phyloP scores from a whole-genome alignment of 805 yeast species.

The Metschnikowia matae region DNA sequence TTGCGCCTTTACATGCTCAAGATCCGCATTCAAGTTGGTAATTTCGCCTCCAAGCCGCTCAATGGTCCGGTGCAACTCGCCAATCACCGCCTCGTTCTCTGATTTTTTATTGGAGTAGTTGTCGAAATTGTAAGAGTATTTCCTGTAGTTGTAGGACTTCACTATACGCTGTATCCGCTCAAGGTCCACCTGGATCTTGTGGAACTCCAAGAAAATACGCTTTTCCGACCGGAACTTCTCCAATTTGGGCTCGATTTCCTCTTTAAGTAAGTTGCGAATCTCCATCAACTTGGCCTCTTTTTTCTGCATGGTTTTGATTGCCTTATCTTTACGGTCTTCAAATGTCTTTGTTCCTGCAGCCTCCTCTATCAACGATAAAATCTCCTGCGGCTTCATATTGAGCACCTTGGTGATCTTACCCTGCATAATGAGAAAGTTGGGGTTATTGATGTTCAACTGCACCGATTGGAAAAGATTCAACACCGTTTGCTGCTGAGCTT shows the following conservation, averaged over 20 bases:
- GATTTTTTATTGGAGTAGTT: conserved; percentile 42
- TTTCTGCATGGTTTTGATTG: conserved; percentile 85
- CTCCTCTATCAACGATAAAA: conserved; percentile 87
- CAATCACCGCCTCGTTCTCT: conserved; percentile 38
- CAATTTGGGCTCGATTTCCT: conserved; percentile 91
- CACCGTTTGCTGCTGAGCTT: conserved; percentile 93
- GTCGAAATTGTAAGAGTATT: conserved; percentile 37
- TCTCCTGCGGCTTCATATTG: conserved; percentile 92
- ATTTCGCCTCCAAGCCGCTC: conserved; percentile 54
- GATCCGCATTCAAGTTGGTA: conserved; percentile 53
- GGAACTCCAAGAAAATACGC: conserved; percentile 77
- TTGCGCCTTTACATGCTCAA: conserved; percentile 47
- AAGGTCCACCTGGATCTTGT: conserved; percentile 74
- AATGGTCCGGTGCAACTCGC: conserved; percentile 40
- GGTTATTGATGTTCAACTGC: conserved; percentile 92
- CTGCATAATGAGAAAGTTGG: conserved; percentile 97
- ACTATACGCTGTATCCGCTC: conserved; percentile 73
- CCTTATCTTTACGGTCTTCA: conserved; percentile 89
- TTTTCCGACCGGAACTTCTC: conserved; percentile 78
- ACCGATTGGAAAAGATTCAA: conserved; percentile 88
- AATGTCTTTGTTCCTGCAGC: conserved; percentile 97
- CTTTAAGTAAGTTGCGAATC: conserved; percentile 65
- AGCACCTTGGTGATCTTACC: conserved; percentile 96
- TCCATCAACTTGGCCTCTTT: conserved; percentile 82
- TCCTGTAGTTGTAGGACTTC: conserved; percentile 68